These are phyloP conservation scores for Lichtheimia hyalospora DNA, from an alignment of 371 early-diverging fungal species.

Conservation along the genomic window DNA sequence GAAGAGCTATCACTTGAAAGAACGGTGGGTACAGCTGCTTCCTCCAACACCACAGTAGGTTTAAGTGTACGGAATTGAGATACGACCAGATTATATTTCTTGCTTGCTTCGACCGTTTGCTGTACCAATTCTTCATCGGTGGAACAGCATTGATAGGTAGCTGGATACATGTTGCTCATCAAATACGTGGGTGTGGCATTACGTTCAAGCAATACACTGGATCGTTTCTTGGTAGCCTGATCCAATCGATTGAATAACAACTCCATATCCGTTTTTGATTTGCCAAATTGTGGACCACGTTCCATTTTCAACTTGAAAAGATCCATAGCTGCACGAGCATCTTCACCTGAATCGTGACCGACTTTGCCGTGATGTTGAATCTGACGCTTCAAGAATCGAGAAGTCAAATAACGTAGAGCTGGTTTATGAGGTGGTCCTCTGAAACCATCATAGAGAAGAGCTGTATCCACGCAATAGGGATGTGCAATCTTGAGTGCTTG, in stretches of 20 bases:
- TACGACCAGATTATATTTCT: slow-evolving; percentile 28
- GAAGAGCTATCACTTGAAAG: slow-evolving; percentile 2
- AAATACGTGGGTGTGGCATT: slow-evolving; percentile 13
- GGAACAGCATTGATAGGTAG: slow-evolving; percentile 24
- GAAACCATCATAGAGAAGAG: slow-evolving; percentile 61
- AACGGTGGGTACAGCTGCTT: slow-evolving; percentile 6
- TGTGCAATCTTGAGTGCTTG: slow-evolving; percentile 53
- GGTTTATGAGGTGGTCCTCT: slow-evolving; percentile 60
- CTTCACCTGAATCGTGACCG: slow-evolving; percentile 82
- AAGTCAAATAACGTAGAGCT: slow-evolving; percentile 57
- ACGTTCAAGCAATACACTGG: slow-evolving; percentile 47
- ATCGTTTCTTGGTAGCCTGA: slow-evolving; percentile 34
- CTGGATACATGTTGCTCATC: slow-evolving; percentile 21
- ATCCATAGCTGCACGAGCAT: slow-evolving; percentile 75
- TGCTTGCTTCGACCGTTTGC: slow-evolving; percentile 19
- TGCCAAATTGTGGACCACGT: slow-evolving; percentile 52
- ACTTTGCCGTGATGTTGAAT: slow-evolving; percentile 57
- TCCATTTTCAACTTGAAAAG: slow-evolving; percentile 61
- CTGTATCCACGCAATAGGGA: slow-evolving; percentile 73
- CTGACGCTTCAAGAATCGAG: slow-evolving; percentile 52
- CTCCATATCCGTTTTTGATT: slow-evolving; percentile 39
- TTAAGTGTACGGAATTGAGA: slow-evolving; percentile 17
- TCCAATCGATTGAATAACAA: slow-evolving; percentile 52
- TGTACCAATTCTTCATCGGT: slow-evolving; percentile 31
- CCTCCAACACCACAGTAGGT: neutral